Evolutionary conservation across 176 grass and related monocot genomes (phyloP).

Genomic region (Phragmites australis): DNA sequence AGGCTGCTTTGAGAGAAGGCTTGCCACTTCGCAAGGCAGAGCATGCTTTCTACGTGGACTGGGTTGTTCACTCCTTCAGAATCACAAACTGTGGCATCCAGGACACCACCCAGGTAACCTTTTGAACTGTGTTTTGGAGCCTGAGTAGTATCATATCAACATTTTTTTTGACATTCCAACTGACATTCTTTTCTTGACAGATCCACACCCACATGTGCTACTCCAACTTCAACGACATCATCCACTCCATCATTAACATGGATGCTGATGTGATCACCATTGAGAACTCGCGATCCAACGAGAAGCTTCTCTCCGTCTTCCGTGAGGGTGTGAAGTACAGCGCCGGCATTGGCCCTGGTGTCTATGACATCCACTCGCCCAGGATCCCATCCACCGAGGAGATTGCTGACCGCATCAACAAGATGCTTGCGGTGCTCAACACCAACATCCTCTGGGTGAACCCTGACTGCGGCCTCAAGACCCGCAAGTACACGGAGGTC

Average conservation of each 20-base stretch:
- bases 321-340: conserved; percentile 79
- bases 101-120: conserved; percentile 87
- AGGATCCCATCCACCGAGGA: conserved; percentile 79
- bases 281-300: conserved; percentile 85
- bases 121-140: background rate
- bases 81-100: conserved; percentile 86
- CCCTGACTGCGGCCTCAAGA: conserved; percentile 93
- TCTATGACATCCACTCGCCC: conserved; percentile 95
- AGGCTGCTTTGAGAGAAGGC: conserved; percentile 90
- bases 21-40: conserved; percentile 92
- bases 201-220: conserved; percentile 99
- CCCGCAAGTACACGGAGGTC: conserved; percentile 83
- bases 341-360: conserved; percentile 78
- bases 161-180: background rate
- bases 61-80: conserved; percentile 94
- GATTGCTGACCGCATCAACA: conserved; percentile 81
- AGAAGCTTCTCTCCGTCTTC: conserved; percentile 93
- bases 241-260: conserved; percentile 95
- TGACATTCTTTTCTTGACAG: conserved; percentile 37
- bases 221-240: conserved; percentile 97
- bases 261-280: conserved; percentile 96
- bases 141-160: background rate
- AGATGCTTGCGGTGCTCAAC: conserved; percentile 93
- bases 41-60: conserved; percentile 90
- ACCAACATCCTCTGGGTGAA: conserved; percentile 97